phyloP scores from a whole-genome alignment of 768 basidiomycete species.

The Trametes punicea region DNA sequence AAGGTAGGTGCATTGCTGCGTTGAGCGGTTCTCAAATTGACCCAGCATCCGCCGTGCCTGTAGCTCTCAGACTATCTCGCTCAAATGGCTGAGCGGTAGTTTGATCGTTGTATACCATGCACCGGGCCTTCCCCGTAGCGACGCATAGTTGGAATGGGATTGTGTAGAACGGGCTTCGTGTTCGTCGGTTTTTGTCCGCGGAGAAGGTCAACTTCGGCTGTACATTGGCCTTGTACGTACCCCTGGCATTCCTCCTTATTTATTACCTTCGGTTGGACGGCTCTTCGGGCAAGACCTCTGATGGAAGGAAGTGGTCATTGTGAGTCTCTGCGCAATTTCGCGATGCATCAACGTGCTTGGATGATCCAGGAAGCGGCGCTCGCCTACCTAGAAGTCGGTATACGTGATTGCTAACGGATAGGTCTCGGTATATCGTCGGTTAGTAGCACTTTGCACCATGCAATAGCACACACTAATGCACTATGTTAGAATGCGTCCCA shows the following conservation, averaged over 20 bases:
- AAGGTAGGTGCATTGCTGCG: slow-evolving; percentile 52
- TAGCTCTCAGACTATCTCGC: slow-evolving; percentile 50
- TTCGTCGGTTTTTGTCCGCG: not conserved
- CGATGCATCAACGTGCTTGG: not conserved
- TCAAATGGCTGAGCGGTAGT: slow-evolving; percentile 25
- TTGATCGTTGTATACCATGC: not conserved
- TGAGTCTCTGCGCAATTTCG: slow-evolving; percentile 1
- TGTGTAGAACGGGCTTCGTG: not conserved
- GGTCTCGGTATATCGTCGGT: slow-evolving; percentile 13
- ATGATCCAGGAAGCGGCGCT: not conserved
- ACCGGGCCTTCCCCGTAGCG: not conserved
- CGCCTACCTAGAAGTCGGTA: not conserved
- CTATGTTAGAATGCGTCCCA: not conserved
- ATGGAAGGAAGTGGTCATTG: not conserved
- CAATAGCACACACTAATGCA: not conserved
- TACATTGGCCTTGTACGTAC: slow-evolving; percentile 10
- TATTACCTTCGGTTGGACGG: slow-evolving; percentile 13
- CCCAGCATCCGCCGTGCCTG: slow-evolving; percentile 2
- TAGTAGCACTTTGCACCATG: not conserved
- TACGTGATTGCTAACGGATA: not conserved
- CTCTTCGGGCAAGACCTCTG: not conserved
- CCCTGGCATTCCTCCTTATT: slow-evolving; percentile 14
- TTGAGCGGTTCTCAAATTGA: not conserved
- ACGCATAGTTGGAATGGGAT: not conserved
- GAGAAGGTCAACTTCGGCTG: slow-evolving; percentile 1